Conservation (phyloP, 345 rosid species). For the Linum usitatissimum region DNA sequence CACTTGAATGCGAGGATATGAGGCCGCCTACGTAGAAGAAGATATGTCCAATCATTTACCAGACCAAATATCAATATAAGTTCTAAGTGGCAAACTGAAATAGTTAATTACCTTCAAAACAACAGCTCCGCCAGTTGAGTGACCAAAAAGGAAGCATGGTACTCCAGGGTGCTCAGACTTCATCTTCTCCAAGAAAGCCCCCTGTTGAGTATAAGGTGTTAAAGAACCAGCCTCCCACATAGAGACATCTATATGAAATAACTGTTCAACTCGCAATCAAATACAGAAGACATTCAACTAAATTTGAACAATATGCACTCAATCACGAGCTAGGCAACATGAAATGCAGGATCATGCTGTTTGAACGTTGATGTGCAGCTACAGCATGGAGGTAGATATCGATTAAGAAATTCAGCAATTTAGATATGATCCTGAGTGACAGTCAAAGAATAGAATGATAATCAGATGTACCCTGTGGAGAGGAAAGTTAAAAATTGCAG, state of each 20-base stretch:
- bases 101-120: conserved; percentile 64
- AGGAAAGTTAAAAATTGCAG: background rate
- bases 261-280: background rate
- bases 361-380: background rate
- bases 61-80: background rate
- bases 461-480: background rate
- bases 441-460: background rate
- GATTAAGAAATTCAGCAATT: background rate
- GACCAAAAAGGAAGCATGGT: conserved; percentile 96
- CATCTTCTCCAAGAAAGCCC: conserved; percentile 72
- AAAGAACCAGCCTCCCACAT: background rate
- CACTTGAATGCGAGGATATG: conserved; percentile 37
- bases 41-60: conserved; percentile 7
- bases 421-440: background rate
- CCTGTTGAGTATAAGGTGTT: conserved; percentile 28
- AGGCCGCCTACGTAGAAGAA: conserved; percentile 48
- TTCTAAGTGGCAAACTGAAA: background rate
- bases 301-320: background rate
- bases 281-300: background rate
- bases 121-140: conserved; percentile 96
- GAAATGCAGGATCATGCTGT: background rate
- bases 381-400: background rate
- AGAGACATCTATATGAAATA: background rate
- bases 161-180: conserved; percentile 65
- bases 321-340: background rate